Evolutionary conservation across 2,329 filamentous ascomycete genomes (phyloP).

Genomic region (Exophiala viscosa): DNA sequence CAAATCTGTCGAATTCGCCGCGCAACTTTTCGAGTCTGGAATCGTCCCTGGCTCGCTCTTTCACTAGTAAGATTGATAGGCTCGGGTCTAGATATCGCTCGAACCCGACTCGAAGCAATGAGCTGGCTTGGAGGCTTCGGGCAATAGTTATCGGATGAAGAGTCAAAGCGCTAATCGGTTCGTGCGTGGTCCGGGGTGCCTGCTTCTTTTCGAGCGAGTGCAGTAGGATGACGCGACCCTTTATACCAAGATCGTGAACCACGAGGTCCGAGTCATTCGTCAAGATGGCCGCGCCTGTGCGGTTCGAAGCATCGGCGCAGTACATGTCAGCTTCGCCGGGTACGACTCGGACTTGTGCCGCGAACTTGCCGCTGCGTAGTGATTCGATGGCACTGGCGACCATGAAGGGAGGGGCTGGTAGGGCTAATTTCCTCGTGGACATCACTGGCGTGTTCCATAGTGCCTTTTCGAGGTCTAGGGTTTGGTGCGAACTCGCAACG

Average conservation of each 20-base stretch:
- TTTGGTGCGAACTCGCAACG: not conserved
- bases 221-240: constrained; percentile 65
- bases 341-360: constrained; percentile 54
- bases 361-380: constrained; percentile 33
- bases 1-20: constrained; percentile 32
- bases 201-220: constrained; percentile 53
- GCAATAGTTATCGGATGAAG: constrained; percentile 29
- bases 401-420: constrained; percentile 64
- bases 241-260: constrained; percentile 63
- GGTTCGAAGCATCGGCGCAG: constrained; percentile 65
- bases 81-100: constrained; percentile 35
- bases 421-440: constrained; percentile 27
- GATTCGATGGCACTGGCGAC: constrained; percentile 71
- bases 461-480: constrained; percentile 10
- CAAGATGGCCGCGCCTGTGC: constrained; percentile 57
- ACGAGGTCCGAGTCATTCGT: constrained; percentile 87
- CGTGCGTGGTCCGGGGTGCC: constrained; percentile 1
- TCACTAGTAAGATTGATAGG: constrained; percentile 24
- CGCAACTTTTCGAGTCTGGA: constrained; percentile 17
- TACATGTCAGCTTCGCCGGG: constrained; percentile 81
- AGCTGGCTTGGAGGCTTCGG: constrained; percentile 33
- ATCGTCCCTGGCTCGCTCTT: constrained; percentile 32
- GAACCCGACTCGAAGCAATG: constrained; percentile 39
- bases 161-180: constrained; percentile 10
- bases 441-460: constrained; percentile 20